A percentile compares a stretch with the other conserved stretches of the same genome.
phyloP scores from a whole-genome alignment of 164 flowering plant genomes.

The Sextonia rubra region DNA sequence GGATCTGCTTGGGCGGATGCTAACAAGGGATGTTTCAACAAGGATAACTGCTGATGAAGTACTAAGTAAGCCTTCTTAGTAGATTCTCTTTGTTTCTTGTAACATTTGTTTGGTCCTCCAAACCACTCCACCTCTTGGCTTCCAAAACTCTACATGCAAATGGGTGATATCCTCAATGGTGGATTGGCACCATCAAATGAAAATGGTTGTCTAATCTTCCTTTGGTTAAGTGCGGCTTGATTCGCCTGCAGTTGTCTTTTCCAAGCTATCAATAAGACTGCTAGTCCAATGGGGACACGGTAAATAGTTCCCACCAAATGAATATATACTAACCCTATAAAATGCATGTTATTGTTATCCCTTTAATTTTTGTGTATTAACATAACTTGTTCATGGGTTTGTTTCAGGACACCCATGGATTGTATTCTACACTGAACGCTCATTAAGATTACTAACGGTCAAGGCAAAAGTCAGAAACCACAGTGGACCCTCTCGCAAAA shows the following conservation, averaged over 20 bases:
- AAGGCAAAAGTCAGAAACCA: slow-evolving; percentile 45
- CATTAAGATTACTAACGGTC: slow-evolving; percentile 42
- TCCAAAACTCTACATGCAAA: too few relatives aligned
- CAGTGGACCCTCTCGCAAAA: slow-evolving; percentile 17
- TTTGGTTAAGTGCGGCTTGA: neutral
- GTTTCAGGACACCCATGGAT: slow-evolving; percentile 93
- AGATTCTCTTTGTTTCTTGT: neutral
- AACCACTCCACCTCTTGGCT: neutral
- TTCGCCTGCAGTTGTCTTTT: neutral
- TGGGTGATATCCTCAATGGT: too few relatives aligned
- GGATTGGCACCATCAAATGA: too few relatives aligned
- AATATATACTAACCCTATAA: neutral
- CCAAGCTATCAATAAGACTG: neutral
- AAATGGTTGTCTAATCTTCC: too few relatives aligned
- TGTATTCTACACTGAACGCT: slow-evolving; percentile 66
- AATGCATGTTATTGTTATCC: neutral
- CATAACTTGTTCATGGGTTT: neutral
- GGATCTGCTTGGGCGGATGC: slow-evolving; percentile 70
- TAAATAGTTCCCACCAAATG: neutral
- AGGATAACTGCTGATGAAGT: slow-evolving; percentile 92
- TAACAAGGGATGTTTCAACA: slow-evolving; percentile 70
- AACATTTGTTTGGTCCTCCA: too few relatives aligned
- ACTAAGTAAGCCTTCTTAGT: slow-evolving; percentile 49
- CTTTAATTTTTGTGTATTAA: too few relatives aligned
- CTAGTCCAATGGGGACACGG: neutral